Conservation (phyloP, 1,139 yeast genomes). For the Yamadazyma songkhlaensis region DNA sequence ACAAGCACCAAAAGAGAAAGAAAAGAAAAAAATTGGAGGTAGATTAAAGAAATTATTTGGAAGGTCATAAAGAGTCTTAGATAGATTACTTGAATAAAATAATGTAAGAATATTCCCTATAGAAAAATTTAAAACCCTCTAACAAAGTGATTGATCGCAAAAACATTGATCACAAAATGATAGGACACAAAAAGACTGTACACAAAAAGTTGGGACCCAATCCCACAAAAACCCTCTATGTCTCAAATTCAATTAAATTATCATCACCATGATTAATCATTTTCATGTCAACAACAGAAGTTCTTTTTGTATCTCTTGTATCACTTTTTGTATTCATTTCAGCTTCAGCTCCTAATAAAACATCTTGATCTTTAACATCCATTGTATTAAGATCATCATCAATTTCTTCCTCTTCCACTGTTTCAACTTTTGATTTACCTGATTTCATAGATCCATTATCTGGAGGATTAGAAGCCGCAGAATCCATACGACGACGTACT, state of each 20-base stretch:
- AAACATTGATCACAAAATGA: too few species aligned
- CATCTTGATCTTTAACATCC: slow-evolving; percentile 44
- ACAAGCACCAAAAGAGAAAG: slow-evolving; percentile 22
- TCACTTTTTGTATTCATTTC: not conserved
- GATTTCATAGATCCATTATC: slow-evolving; percentile 29
- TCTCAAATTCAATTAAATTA: slow-evolving; percentile 29
- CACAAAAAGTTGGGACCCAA: too few species aligned
- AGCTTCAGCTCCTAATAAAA: slow-evolving; percentile 47
- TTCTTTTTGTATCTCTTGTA: not conserved
- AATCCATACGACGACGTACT: slow-evolving; percentile 84
- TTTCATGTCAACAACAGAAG: not conserved
- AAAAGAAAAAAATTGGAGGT: slow-evolving; percentile 50
- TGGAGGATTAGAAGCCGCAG: slow-evolving; percentile 37
- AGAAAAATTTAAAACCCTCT: too few species aligned
- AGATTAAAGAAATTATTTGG: slow-evolving; percentile 64
- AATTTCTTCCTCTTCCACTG: slow-evolving; percentile 37
- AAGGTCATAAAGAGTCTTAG: slow-evolving; percentile 19
- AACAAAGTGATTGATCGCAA: too few species aligned
- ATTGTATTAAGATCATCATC: slow-evolving; percentile 50
- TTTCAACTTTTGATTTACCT: slow-evolving; percentile 16
- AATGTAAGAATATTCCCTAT: too few species aligned
- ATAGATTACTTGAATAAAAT: too few species aligned
- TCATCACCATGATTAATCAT: slow-evolving; percentile 7
- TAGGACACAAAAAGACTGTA: too few species aligned
- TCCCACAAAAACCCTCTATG: too few species aligned